Conservation (phyloP, 192 early-diverging fungal species). For the Backusella liffmaniae region DNA sequence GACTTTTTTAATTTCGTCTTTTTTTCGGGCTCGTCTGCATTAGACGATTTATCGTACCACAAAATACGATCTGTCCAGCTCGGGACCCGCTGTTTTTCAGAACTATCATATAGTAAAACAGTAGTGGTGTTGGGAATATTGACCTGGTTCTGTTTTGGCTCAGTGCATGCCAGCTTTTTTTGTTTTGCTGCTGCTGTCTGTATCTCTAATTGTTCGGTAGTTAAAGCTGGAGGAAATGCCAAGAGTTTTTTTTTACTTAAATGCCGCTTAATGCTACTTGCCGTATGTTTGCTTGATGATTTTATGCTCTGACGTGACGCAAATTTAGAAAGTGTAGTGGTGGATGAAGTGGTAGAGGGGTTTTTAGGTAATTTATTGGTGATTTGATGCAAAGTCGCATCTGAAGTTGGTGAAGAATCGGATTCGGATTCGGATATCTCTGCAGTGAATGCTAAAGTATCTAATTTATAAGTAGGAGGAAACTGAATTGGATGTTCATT, state of each 20-base stretch:
- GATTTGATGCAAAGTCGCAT: background rate
- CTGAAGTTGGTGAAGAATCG: background rate
- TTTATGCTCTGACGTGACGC: background rate
- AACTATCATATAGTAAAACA: slow-evolving; percentile 37
- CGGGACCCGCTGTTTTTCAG: slow-evolving; percentile 47
- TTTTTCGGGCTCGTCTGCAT: background rate
- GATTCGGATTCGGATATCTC: slow-evolving; percentile 2
- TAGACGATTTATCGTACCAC: slow-evolving; percentile 29
- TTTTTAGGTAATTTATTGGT: background rate
- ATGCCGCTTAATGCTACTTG: slow-evolving; percentile 5
- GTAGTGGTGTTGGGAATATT: background rate
- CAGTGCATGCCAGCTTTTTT: background rate
- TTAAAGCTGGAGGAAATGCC: background rate
- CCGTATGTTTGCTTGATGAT: background rate
- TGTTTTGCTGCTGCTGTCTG: background rate
- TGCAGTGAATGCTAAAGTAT: slow-evolving; percentile 30
- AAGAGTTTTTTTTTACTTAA: slow-evolving; percentile 2
- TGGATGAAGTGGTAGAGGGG: background rate
- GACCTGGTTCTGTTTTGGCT: background rate
- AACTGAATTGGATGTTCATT: slow-evolving; percentile 67
- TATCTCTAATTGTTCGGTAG: background rate
- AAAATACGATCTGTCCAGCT: slow-evolving; percentile 52
- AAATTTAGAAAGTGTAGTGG: background rate
- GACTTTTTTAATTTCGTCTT: background rate
- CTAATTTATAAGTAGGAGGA: slow-evolving; percentile 80